phyloP scores from a whole-genome alignment of 2,329 filamentous ascomycete genomes.

The Aotearoamyces nothofagi region DNA sequence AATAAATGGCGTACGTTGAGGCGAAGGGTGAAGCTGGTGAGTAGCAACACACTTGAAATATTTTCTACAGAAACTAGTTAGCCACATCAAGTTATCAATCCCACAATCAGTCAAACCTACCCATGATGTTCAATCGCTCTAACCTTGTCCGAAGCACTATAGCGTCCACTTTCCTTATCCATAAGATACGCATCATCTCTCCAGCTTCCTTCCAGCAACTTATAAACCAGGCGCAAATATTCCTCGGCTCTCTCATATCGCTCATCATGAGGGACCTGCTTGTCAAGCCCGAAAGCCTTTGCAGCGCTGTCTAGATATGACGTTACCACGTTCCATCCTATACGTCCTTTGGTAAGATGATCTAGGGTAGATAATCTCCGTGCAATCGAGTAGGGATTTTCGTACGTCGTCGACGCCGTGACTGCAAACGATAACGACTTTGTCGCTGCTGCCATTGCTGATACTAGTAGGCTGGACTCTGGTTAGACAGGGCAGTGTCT shows the following conservation, averaged over 20 bases:
- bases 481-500: too few relatives aligned
- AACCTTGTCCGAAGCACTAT: constrained; percentile 37
- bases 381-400: constrained; percentile 51
- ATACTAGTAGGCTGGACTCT: too few relatives aligned
- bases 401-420: constrained; percentile 49
- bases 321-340: constrained; percentile 47
- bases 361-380: constrained; percentile 46
- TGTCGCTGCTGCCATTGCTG: constrained; percentile 52
- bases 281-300: constrained; percentile 43
- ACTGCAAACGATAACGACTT: constrained; percentile 48
- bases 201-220: constrained; percentile 53
- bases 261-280: too few relatives aligned
- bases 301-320: constrained; percentile 44
- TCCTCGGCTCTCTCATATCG: constrained; percentile 49
- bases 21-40: constrained; percentile 48
- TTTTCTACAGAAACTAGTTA: constrained; percentile 18
- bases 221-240: constrained; percentile 48
- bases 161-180: too few relatives aligned
- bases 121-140: constrained; percentile 48
- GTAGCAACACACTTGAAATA: constrained; percentile 46
- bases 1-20: constrained; percentile 51
- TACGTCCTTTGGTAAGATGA: constrained; percentile 44
- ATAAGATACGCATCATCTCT: constrained; percentile 52
- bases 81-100: too few relatives aligned
- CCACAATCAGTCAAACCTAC: too few relatives aligned